A percentile compares a stretch with the other conserved stretches of the same genome.
Conservation (phyloP, 768 basidiomycete species). For the Ramaria rubella region DNA sequence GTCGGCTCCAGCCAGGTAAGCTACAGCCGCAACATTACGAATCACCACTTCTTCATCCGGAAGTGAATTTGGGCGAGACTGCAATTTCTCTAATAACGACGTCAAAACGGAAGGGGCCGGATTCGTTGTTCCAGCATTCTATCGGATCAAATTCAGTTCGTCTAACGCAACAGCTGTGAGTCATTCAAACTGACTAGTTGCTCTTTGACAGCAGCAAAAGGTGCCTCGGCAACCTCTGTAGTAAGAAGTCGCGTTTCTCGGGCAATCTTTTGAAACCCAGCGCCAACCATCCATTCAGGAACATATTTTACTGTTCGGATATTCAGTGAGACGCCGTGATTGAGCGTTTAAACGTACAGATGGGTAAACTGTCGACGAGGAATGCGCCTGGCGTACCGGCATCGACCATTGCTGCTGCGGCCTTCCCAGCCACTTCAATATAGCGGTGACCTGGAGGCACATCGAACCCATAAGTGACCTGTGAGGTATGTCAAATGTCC, state of each 20-base stretch:
- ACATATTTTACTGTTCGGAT: constrained; percentile 22
- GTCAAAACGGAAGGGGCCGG: neutral
- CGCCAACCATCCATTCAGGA: constrained; percentile 18
- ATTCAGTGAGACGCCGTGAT: constrained; percentile 26
- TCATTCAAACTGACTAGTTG: constrained; percentile 34
- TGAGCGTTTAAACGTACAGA: constrained; percentile 8
- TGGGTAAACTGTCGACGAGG: constrained; percentile 15
- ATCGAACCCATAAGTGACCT: constrained; percentile 2
- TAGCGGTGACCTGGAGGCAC: constrained; percentile 29
- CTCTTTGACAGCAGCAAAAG: constrained; percentile 38
- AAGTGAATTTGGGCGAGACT: neutral
- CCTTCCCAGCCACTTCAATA: constrained; percentile 23
- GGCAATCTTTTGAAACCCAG: constrained; percentile 9
- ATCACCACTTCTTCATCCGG: constrained; percentile 15
- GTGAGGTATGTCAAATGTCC: neutral
- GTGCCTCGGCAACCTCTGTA: constrained; percentile 34
- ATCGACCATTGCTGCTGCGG: constrained; percentile 18
- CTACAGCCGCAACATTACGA: constrained; percentile 32
- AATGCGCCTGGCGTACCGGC: constrained; percentile 18
- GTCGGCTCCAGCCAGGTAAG: constrained; percentile 40
- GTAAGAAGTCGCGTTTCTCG: constrained; percentile 22
- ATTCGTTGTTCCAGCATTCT: neutral
- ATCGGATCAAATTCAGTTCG: too few relatives aligned
- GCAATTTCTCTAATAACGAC: neutral
- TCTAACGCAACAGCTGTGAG: neutral